Conservation (phyloP, 257 asterid genomes). For the Ballota nigra region DNA sequence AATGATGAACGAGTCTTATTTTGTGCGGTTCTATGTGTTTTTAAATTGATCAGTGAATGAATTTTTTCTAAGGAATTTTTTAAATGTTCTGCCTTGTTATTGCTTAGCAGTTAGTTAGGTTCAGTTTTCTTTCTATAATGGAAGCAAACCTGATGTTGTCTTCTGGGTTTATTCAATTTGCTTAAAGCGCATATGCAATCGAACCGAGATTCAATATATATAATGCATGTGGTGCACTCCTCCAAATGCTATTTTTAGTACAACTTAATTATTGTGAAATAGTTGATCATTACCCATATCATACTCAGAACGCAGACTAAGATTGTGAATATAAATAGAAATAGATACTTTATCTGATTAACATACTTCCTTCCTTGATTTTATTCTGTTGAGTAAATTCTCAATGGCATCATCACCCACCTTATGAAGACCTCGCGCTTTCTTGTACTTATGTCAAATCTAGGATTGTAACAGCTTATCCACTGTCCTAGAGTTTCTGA, state of each 20-base stretch:
- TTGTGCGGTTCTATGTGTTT: background rate
- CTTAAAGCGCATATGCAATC: background rate
- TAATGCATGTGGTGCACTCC: background rate
- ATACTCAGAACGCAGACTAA: background rate
- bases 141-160: background rate
- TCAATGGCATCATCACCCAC: background rate
- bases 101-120: constrained; percentile 1
- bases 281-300: background rate
- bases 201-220: background rate
- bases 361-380: background rate
- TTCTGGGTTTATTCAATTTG: constrained; percentile 6
- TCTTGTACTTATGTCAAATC: background rate
- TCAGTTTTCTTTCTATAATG: background rate
- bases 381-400: background rate
- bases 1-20: background rate
- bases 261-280: background rate
- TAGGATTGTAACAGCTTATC: background rate
- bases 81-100: background rate
- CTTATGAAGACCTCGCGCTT: background rate
- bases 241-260: background rate
- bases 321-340: background rate
- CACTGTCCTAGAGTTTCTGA: background rate
- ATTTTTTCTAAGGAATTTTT: background rate
- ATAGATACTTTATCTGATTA: background rate
- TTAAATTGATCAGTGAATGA: background rate